These are phyloP conservation scores for Blastobotrys buckinghamii DNA, from an alignment of 1,139 yeast genomes.

Conservation along the genomic window DNA sequence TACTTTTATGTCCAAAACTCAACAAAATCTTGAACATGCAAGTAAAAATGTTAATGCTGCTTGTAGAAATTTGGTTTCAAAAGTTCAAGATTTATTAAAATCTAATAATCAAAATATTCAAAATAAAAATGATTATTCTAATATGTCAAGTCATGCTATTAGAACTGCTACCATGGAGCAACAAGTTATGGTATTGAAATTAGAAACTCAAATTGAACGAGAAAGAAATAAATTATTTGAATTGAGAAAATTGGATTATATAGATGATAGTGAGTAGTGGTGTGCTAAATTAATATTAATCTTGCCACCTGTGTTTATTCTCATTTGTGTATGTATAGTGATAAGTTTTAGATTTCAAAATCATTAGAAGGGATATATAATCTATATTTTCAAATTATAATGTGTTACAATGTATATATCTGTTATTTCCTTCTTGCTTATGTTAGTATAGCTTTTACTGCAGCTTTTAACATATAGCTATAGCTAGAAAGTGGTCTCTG, in stretches of 20 bases:
- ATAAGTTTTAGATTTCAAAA: too few relatives aligned
- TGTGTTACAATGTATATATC: too few relatives aligned
- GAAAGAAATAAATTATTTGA: slow-evolving; percentile 85
- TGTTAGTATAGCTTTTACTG: too few relatives aligned
- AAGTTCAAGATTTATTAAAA: slow-evolving; percentile 59
- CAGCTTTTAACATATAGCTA: too few relatives aligned
- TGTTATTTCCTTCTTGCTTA: too few relatives aligned
- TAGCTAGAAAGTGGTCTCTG: too few relatives aligned
- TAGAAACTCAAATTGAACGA: slow-evolving; percentile 63
- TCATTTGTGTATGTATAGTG: too few relatives aligned
- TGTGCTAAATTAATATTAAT: too few relatives aligned
- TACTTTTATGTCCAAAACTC: slow-evolving; percentile 68
- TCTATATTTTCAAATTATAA: too few relatives aligned
- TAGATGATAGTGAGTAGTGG: slow-evolving; percentile 48
- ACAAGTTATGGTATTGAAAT: slow-evolving; percentile 80
- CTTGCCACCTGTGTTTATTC: too few relatives aligned
- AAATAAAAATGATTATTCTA: slow-evolving; percentile 49
- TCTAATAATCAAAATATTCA: slow-evolving; percentile 28
- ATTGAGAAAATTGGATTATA: slow-evolving; percentile 70
- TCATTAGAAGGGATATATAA: too few relatives aligned
- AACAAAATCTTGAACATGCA: slow-evolving; percentile 65
- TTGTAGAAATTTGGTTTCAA: slow-evolving; percentile 62
- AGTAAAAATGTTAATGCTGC: slow-evolving; percentile 67
- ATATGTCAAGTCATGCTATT: slow-evolving; percentile 71
- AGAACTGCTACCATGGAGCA: slow-evolving; percentile 90